phyloP scores from a whole-genome alignment of 345 rosid species.

The Combretum micranthum region DNA sequence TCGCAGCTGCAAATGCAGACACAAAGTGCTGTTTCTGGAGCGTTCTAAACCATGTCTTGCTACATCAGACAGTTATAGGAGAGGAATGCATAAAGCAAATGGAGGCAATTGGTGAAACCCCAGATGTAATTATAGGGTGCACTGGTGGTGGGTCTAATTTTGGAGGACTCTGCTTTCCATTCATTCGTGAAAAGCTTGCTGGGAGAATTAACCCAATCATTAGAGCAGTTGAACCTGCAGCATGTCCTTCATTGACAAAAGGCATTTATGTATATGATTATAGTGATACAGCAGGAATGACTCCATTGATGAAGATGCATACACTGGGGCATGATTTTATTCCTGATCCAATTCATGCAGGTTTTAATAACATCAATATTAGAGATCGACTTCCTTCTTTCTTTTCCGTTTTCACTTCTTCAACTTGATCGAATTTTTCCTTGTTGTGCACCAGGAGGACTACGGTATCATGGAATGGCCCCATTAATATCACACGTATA shows the following conservation, averaged over 20 bases:
- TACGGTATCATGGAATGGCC: constrained; percentile 95
- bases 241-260: constrained; percentile 85
- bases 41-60: constrained; percentile 83
- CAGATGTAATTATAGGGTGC: constrained; percentile 87
- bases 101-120: constrained; percentile 76
- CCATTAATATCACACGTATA: constrained; percentile 81
- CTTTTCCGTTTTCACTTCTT: constrained; percentile 1
- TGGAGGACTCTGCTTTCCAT: constrained; percentile 89
- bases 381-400: not conserved
- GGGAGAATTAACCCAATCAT: constrained; percentile 79
- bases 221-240: constrained; percentile 82
- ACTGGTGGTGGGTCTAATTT: constrained; percentile 96
- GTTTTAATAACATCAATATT: constrained; percentile 23
- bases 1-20: constrained; percentile 60
- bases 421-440: constrained; percentile 2
- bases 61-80: constrained; percentile 89
- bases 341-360: constrained; percentile 96
- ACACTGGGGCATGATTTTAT: constrained; percentile 95
- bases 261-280: constrained; percentile 86
- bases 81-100: constrained; percentile 89
- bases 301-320: constrained; percentile 99
- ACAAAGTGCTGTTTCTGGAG: constrained; percentile 90
- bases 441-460: constrained; percentile 49
- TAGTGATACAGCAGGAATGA: constrained; percentile 84
- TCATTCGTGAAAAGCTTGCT: constrained; percentile 76